Percentiles rank a stretch among this genome's conserved stretches.
Conservation (phyloP, 495 filamentous ascomycete species). For the Oidiodendron maius region DNA sequence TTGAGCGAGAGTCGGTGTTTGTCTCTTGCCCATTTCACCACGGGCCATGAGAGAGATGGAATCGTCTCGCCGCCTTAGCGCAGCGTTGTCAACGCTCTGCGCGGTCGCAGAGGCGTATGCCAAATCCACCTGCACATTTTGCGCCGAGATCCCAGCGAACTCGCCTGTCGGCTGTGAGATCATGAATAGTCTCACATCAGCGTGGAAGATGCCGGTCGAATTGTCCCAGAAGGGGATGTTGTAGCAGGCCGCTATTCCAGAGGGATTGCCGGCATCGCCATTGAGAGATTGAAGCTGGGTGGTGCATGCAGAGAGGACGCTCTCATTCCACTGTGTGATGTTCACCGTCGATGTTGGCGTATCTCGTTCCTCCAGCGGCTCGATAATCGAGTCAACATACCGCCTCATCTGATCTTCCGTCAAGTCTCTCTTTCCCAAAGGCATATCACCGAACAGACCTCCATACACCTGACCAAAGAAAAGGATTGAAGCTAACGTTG, state of each 20-base stretch:
- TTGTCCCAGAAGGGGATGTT: conserved; percentile 61
- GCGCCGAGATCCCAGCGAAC: conserved; percentile 49
- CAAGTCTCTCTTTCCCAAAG: conserved; percentile 11
- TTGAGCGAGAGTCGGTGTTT: conserved; percentile 32
- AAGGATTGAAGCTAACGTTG: conserved; percentile 16
- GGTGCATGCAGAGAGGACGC: conserved; percentile 45
- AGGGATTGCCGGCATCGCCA: conserved; percentile 50
- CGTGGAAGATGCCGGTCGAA: conserved; percentile 58
- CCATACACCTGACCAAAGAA: conserved; percentile 18
- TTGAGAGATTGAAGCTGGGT: conserved; percentile 38
- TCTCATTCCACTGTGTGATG: conserved; percentile 40
- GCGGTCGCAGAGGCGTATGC: conserved; percentile 56
- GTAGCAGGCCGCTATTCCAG: conserved; percentile 74
- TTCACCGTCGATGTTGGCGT: conserved; percentile 25
- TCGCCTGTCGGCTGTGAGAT: conserved; percentile 47
- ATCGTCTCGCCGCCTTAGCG: conserved; percentile 15
- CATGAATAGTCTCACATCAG: conserved; percentile 64
- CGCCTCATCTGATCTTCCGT: conserved; percentile 19
- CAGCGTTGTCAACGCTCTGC: conserved; percentile 20
- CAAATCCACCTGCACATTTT: conserved; percentile 52
- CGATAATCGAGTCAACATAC: conserved; percentile 21
- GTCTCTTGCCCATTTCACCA: conserved; percentile 9
- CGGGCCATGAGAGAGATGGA: conserved; percentile 17
- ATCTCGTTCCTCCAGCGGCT: conserved; percentile 20
- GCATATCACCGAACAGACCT: conserved; percentile 8